These are phyloP conservation scores for Clonostachys solani DNA, from an alignment of 2,329 filamentous ascomycete species.

Conservation along the genomic window DNA sequence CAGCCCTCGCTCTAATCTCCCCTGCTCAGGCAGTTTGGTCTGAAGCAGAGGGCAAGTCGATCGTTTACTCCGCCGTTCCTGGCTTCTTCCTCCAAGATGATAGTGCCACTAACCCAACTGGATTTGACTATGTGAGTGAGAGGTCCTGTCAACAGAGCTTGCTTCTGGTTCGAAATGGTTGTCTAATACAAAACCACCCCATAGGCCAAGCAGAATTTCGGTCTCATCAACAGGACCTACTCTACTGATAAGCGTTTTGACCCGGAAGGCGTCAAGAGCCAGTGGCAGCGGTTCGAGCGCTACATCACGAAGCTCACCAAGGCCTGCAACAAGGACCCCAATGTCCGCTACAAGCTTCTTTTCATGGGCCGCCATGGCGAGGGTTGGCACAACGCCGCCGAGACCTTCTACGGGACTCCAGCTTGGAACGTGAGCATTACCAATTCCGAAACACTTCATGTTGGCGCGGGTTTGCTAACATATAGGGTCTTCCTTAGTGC, in stretches of 20 bases:
- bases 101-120: conserved; percentile 43
- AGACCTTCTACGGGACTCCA: conserved; percentile 62
- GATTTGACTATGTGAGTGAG: conserved; percentile 57
- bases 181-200: background rate
- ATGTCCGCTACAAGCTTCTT: conserved; percentile 59
- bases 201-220: conserved; percentile 58
- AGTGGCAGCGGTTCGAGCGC: conserved; percentile 61
- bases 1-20: background rate
- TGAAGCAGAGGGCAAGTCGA: conserved; percentile 28
- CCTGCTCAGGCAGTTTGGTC: conserved; percentile 15
- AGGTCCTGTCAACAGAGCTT: conserved; percentile 10
- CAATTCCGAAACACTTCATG: background rate
- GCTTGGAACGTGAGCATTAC: conserved; percentile 57
- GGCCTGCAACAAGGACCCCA: conserved; percentile 24
- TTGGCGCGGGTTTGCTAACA: background rate
- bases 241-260: conserved; percentile 43
- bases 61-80: conserved; percentile 55
- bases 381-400: conserved; percentile 60
- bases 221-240: conserved; percentile 60
- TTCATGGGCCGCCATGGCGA: conserved; percentile 69
- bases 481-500: conserved; percentile 29
- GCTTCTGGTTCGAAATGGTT: background rate
- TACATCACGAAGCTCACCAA: conserved; percentile 53
- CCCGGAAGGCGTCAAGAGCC: conserved; percentile 37
- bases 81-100: conserved; percentile 65